These are phyloP conservation scores for Nepenthes alata DNA, from an alignment of 179 eudicot genomes.

Conservation along the genomic window DNA sequence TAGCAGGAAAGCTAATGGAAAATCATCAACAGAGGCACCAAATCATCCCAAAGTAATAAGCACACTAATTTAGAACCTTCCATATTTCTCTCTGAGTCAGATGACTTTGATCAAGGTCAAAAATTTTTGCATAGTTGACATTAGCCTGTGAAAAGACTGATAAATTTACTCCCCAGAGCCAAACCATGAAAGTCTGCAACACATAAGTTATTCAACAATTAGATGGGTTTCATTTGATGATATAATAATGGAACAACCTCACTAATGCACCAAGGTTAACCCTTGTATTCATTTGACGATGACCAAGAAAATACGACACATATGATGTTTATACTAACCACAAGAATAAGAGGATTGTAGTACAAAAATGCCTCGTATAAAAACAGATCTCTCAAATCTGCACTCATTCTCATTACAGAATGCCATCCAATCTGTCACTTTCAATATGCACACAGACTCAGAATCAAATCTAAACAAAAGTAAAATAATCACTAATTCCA, in stretches of 20 bases:
- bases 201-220: constrained; percentile 2
- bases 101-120: constrained; percentile 86
- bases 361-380: constrained; percentile 91
- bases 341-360: constrained; percentile 91
- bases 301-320: neutral
- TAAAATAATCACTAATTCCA: neutral
- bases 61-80: constrained; percentile 44
- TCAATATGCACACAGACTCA: neutral
- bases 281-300: no score
- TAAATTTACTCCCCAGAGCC: constrained; percentile 93
- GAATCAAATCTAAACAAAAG: neutral
- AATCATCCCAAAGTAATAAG: no score
- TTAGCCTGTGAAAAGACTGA: constrained; percentile 80
- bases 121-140: constrained; percentile 69
- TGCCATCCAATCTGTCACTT: constrained; percentile 79
- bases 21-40: no score
- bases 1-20: no score
- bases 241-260: no score
- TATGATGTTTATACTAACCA: constrained; percentile 37
- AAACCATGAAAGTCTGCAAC: constrained; percentile 78
- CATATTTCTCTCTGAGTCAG: constrained; percentile 83
- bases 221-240: neutral
- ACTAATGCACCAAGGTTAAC: no score
- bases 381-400: constrained; percentile 77
- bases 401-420: constrained; percentile 97